phyloP scores from a whole-genome alignment of 352 stramenopile species.

The Globisporangium megalacanthum region DNA sequence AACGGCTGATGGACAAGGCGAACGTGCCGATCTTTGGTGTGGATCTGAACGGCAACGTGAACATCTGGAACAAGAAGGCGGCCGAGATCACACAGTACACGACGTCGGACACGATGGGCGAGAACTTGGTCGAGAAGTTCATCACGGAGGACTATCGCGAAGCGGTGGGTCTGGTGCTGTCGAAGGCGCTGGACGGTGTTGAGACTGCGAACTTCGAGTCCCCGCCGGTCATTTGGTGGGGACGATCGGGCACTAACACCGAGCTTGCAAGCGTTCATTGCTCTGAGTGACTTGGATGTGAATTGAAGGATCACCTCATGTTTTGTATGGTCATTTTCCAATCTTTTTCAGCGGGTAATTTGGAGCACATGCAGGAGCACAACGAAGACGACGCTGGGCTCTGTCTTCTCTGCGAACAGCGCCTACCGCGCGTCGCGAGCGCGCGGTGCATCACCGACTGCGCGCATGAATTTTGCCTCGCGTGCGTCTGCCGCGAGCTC shows the following conservation, averaged over 20 bases:
- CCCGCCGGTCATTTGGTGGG: conserved; percentile 34
- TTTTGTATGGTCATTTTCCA: neutral
- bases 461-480: conserved; percentile 75
- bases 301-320: too few relatives aligned
- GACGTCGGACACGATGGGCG: conserved; percentile 34
- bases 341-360: neutral
- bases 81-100: conserved; percentile 43
- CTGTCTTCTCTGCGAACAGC: conserved; percentile 53
- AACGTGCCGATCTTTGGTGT: conserved; percentile 70
- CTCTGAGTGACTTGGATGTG: too few relatives aligned
- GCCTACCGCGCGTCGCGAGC: conserved; percentile 24
- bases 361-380: neutral
- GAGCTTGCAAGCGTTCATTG: too few relatives aligned
- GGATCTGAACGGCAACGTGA: conserved; percentile 51
- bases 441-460: conserved; percentile 71
- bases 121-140: conserved; percentile 57
- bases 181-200: conserved; percentile 30
- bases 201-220: conserved; percentile 66
- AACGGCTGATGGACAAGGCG: conserved; percentile 50
- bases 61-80: conserved; percentile 49
- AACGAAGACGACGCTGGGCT: conserved; percentile 13
- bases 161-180: conserved; percentile 28
- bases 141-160: conserved; percentile 39
- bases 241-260: too few relatives aligned
- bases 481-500: conserved; percentile 54